Conservation (phyloP, 177 flowering plant species). For the Vitis hybrid region DNA sequence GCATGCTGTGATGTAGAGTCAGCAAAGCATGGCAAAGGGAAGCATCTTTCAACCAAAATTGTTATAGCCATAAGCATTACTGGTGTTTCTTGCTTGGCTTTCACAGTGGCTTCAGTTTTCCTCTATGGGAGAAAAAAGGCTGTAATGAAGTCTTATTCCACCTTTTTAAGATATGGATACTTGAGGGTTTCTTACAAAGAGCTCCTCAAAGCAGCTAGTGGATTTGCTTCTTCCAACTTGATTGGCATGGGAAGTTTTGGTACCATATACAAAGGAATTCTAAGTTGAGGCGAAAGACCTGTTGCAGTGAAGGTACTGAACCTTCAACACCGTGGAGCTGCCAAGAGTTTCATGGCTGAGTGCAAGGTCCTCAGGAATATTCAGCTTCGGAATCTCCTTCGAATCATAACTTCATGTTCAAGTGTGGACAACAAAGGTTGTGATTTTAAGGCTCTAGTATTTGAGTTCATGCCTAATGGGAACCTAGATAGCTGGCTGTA, state of each 20-base stretch:
- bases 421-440: slow-evolving; percentile 8
- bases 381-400: slow-evolving; percentile 4
- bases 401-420: slow-evolving; percentile 11
- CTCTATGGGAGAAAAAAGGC: background rate
- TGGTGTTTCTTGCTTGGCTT: too few relatives aligned
- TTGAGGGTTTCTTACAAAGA: background rate
- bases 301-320: too few relatives aligned
- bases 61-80: too few relatives aligned
- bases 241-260: too few relatives aligned
- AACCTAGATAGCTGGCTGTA: background rate
- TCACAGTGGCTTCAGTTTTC: background rate
- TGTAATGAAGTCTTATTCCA: too few relatives aligned
- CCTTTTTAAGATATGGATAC: background rate
- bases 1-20: too few relatives aligned
- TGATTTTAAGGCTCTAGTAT: background rate
- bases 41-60: too few relatives aligned
- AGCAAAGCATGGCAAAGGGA: too few relatives aligned
- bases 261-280: too few relatives aligned
- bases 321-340: too few relatives aligned
- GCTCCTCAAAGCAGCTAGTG: background rate
- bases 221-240: too few relatives aligned
- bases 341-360: background rate
- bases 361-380: slow-evolving; percentile 4
- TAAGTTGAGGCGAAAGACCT: too few relatives aligned
- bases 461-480: background rate